Conservation (phyloP, 768 basidiomycete genomes). For the Lactarius deliciosus region DNA sequence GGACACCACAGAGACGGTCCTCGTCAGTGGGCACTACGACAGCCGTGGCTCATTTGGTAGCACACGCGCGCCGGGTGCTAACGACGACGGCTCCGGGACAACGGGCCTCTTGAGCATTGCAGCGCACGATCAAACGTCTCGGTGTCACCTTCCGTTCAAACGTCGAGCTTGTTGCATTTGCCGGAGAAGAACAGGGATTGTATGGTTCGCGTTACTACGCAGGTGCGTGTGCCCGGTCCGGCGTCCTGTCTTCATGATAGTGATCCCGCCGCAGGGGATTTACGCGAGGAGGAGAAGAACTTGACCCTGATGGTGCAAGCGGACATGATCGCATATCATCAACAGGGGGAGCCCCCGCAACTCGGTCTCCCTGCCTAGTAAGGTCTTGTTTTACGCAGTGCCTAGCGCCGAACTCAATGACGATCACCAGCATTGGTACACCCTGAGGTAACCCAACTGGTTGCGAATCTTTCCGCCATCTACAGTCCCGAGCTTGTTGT, state of each 20-base stretch:
- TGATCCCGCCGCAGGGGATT: constrained; percentile 44
- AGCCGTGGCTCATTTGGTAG: constrained; percentile 87
- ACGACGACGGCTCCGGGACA: constrained; percentile 65
- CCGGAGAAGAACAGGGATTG: constrained; percentile 91
- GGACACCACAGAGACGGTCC: constrained; percentile 60
- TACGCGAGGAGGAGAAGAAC: constrained; percentile 59
- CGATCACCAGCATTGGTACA: constrained; percentile 65
- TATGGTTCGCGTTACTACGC: constrained; percentile 79
- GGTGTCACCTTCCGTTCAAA: constrained; percentile 70
- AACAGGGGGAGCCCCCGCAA: constrained; percentile 74
- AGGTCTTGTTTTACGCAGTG: constrained; percentile 31
- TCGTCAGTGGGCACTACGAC: constrained; percentile 88
- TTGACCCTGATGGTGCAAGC: constrained; percentile 85
- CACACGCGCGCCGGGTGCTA: constrained; percentile 61
- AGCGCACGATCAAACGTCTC: constrained; percentile 62
- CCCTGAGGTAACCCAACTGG: constrained; percentile 69
- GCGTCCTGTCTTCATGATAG: not conserved
- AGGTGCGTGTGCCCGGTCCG: constrained; percentile 46
- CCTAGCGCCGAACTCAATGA: constrained; percentile 2
- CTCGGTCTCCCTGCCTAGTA: constrained; percentile 76
- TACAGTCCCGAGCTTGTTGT: constrained; percentile 80
- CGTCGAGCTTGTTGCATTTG: constrained; percentile 80
- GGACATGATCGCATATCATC: constrained; percentile 89
- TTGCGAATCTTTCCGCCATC: constrained; percentile 70
- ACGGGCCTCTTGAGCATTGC: constrained; percentile 80